Percentiles rank a stretch among this genome's conserved stretches.
These are phyloP conservation scores for Cnidoscolus chayamansa DNA, from an alignment of 441 rosid genomes.

Conservation along the genomic window DNA sequence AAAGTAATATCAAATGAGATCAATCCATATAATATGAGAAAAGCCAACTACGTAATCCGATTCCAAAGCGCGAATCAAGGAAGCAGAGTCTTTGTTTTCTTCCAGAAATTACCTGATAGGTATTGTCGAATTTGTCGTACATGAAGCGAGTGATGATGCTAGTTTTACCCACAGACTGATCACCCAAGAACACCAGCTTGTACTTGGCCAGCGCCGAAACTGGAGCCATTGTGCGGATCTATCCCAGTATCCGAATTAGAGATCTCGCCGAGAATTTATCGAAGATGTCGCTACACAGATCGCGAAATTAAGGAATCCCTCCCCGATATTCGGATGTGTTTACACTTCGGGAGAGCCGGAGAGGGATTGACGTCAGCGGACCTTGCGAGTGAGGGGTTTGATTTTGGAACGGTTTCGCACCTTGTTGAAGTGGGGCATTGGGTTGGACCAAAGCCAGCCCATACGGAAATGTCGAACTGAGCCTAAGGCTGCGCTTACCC, in stretches of 20 bases:
- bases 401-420: no score
- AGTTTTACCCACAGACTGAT: conserved; percentile 87
- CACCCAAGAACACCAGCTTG: conserved; percentile 85
- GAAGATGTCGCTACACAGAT: neutral
- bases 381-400: neutral
- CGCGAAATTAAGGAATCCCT: neutral
- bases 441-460: no score
- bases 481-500: no score
- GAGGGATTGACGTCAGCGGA: neutral
- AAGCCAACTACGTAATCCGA: neutral
- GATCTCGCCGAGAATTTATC: conserved; percentile 1
- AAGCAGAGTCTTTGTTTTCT: no score
- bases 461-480: no score
- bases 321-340: neutral
- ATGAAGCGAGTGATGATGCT: conserved; percentile 91
- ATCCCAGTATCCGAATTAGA: neutral
- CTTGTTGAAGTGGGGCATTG: no score
- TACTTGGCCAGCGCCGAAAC: conserved; percentile 86
- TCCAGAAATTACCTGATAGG: conserved; percentile 56
- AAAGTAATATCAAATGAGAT: neutral
- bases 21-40: neutral
- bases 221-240: conserved; percentile 53
- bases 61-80: neutral
- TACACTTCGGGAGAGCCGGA: neutral
- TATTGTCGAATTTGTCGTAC: conserved; percentile 90